These are phyloP conservation scores for Coprinopsis marcescibilis DNA, from an alignment of 768 basidiomycete species.

Conservation along the genomic window DNA sequence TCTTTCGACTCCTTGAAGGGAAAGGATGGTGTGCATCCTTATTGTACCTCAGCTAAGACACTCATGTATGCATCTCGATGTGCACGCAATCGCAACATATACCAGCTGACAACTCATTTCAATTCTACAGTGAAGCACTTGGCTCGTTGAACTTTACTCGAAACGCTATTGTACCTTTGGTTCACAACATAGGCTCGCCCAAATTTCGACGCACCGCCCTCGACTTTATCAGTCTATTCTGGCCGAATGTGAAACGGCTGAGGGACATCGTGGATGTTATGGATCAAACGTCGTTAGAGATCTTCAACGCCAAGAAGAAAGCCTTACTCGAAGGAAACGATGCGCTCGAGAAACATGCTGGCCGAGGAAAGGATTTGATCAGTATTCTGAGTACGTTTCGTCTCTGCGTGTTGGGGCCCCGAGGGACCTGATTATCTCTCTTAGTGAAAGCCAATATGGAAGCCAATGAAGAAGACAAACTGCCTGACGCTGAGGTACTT, in stretches of 20 bases:
- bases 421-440: not conserved
- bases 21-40: constrained; percentile 18
- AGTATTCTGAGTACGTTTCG: constrained; percentile 10
- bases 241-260: too few species aligned
- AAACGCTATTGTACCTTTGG: too few species aligned
- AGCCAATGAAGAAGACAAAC: constrained; percentile 25
- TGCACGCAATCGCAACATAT: too few species aligned
- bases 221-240: too few species aligned
- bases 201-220: too few species aligned
- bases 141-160: too few species aligned
- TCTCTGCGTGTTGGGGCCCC: not conserved
- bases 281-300: constrained; percentile 28
- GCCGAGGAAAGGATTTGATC: constrained; percentile 11
- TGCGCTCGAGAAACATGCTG: constrained; percentile 2
- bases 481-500: constrained; percentile 29
- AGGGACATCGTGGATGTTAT: constrained; percentile 31
- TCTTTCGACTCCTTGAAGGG: constrained; percentile 31
- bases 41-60: constrained; percentile 9
- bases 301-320: constrained; percentile 5
- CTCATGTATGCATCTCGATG: not conserved
- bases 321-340: constrained; percentile 1
- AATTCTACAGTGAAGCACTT: too few species aligned
- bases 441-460: constrained; percentile 32
- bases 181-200: too few species aligned
- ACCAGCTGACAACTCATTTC: too few species aligned